phyloP scores from a whole-genome alignment of 176 grass and related monocot genomes.

The Musa beccarii region DNA sequence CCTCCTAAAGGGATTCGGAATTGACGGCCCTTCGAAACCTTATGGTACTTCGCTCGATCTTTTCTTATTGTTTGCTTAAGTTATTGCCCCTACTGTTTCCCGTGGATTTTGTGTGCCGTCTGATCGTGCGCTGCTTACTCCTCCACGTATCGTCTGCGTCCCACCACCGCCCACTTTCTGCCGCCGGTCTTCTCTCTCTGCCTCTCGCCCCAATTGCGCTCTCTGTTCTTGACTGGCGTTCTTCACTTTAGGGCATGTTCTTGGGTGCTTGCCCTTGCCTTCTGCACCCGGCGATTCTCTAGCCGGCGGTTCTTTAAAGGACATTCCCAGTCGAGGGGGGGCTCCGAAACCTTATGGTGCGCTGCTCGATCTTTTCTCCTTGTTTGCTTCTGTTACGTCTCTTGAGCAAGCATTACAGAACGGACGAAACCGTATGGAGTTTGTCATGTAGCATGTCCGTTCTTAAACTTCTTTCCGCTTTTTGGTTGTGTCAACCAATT shows the following conservation, averaged over 20 bases:
- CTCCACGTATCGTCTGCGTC: neutral
- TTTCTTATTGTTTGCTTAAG: neutral
- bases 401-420: neutral
- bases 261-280: neutral
- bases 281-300: no score
- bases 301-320: no score
- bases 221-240: neutral
- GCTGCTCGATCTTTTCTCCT: neutral
- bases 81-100: neutral
- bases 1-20: no score
- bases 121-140: neutral
- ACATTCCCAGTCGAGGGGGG: no score
- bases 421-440: neutral
- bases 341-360: neutral
- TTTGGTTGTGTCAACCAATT: neutral
- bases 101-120: neutral
- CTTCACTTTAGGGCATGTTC: neutral
- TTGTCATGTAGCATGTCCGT: neutral
- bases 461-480: neutral
- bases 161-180: neutral
- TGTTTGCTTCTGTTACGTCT: neutral
- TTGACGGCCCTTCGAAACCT: neutral
- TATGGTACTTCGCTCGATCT: neutral
- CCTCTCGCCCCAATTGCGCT: neutral
- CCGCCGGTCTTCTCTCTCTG: neutral